Percentiles rank a stretch among this genome's conserved stretches.
Evolutionary conservation across 108 stramenopile species (phyloP).

Genomic region (Nannochloropsis oceanica): DNA sequence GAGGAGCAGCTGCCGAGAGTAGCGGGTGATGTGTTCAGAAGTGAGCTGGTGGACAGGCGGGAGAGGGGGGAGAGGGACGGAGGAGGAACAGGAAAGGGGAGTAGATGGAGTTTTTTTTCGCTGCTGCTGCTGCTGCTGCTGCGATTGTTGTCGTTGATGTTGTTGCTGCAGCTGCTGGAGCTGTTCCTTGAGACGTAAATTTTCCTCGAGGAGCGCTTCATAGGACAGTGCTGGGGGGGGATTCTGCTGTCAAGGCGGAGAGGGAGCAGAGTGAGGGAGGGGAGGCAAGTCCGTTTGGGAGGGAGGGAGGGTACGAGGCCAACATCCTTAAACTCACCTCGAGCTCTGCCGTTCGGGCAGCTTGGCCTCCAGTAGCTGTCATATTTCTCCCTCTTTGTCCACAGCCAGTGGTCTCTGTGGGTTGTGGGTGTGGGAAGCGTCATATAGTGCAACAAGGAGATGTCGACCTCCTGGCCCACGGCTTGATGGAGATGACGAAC

Average conservation of each 20-base stretch:
- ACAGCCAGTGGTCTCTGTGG: too few relatives aligned
- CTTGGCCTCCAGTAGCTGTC: too few relatives aligned
- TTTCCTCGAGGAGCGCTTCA: not conserved
- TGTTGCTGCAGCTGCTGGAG: not conserved
- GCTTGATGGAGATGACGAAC: too few relatives aligned
- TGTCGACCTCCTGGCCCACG: too few relatives aligned
- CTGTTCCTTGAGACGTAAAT: not conserved
- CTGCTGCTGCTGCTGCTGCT: not conserved
- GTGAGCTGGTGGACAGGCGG: not conserved
- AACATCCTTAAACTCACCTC: too few relatives aligned
- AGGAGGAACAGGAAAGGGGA: not conserved
- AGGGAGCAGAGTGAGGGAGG: not conserved
- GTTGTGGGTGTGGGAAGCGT: too few relatives aligned
- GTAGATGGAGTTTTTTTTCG: not conserved
- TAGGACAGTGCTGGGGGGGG: not conserved
- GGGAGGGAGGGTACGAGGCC: not conserved
- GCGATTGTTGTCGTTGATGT: not conserved
- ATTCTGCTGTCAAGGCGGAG: not conserved
- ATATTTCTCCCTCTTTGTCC: too few relatives aligned
- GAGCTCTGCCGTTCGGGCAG: too few relatives aligned
- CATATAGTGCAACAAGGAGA: too few relatives aligned
- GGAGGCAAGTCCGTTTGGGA: not conserved
- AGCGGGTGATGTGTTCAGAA: slow-evolving; percentile 11
- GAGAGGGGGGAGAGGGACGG: not conserved
- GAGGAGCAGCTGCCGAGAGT: slow-evolving; percentile 34